These are phyloP conservation scores for Cutaneotrichosporon cyanovorans DNA, from an alignment of 1,284 basidiomycete species.

Conservation along the genomic window DNA sequence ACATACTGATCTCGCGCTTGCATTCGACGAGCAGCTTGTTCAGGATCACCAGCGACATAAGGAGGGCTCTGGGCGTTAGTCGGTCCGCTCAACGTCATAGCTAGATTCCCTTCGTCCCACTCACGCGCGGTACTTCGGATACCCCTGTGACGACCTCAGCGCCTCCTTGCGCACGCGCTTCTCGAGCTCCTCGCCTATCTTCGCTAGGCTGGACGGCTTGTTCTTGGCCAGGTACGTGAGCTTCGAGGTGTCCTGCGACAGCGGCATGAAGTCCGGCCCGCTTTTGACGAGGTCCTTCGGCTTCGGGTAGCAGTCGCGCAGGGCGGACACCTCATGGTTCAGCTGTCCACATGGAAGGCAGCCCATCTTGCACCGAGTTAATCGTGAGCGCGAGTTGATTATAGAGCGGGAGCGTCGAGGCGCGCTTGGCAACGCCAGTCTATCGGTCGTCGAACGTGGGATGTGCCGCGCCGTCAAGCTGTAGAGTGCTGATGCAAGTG, in stretches of 20 bases:
- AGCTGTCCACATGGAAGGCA: conserved; percentile 32
- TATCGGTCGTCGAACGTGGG: no score
- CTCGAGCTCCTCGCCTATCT: conserved; percentile 76
- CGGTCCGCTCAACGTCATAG: not conserved
- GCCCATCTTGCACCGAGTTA: conserved; percentile 13
- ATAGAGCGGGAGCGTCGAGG: no score
- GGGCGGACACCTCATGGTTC: conserved; percentile 49
- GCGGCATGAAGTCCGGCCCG: conserved; percentile 63
- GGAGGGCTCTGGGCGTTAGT: conserved; percentile 56
- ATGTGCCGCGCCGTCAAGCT: no score
- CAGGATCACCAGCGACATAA: conserved; percentile 80
- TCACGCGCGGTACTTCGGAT: conserved; percentile 71
- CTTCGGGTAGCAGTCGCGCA: conserved; percentile 85
- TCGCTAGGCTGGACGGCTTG: conserved; percentile 79
- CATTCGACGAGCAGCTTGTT: conserved; percentile 83
- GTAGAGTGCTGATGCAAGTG: no score
- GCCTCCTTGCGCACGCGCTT: conserved; percentile 65
- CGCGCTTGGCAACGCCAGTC: no score
- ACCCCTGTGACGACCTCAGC: conserved; percentile 60
- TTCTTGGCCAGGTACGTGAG: conserved; percentile 90
- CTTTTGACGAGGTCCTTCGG: conserved; percentile 67
- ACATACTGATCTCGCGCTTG: conserved; percentile 71
- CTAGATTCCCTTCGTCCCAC: conserved; percentile 44
- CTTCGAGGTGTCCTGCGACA: conserved; percentile 81
- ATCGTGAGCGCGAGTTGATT: no score